phyloP scores from a whole-genome alignment of 306 rosid species.

The Biancaea sappan region DNA sequence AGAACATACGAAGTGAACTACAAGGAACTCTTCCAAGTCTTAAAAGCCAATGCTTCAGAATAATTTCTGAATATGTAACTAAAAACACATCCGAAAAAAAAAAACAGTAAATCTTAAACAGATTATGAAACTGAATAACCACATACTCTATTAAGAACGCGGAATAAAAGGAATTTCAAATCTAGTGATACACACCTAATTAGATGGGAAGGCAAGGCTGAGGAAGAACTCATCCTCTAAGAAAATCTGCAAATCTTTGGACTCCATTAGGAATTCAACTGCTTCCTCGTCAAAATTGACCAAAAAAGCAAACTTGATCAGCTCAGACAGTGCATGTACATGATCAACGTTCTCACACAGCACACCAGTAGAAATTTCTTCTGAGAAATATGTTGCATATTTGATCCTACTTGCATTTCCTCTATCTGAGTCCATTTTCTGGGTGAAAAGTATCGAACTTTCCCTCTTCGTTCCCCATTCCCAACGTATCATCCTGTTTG shows the following conservation, averaged over 20 bases:
- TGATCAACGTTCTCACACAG: conserved; percentile 55
- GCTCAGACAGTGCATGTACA: conserved; percentile 55
- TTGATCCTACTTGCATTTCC: conserved; percentile 41
- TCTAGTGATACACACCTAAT: conserved; percentile 17
- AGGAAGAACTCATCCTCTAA: conserved; percentile 66
- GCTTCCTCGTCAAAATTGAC: conserved; percentile 58
- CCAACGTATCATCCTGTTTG: conserved; percentile 51
- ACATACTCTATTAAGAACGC: background rate
- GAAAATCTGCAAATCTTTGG: conserved; percentile 64
- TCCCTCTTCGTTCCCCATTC: conserved; percentile 20
- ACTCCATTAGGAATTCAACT: conserved; percentile 61
- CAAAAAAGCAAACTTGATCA: conserved; percentile 60
- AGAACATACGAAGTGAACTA: background rate
- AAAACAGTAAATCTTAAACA: background rate
- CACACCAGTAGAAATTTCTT: conserved; percentile 61
- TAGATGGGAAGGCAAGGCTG: conserved; percentile 42
- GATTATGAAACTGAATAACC: background rate
- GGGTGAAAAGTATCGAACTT: conserved; percentile 42
- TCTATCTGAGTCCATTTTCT: conserved; percentile 36
- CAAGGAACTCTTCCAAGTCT: background rate
- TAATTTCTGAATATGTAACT: background rate
- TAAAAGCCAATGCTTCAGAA: background rate
- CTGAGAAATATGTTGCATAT: conserved; percentile 60
- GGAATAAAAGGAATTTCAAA: background rate
- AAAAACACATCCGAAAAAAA: background rate